Evolutionary conservation across 805 yeast genomes (phyloP).

Genomic region (Candida caryicola): DNA sequence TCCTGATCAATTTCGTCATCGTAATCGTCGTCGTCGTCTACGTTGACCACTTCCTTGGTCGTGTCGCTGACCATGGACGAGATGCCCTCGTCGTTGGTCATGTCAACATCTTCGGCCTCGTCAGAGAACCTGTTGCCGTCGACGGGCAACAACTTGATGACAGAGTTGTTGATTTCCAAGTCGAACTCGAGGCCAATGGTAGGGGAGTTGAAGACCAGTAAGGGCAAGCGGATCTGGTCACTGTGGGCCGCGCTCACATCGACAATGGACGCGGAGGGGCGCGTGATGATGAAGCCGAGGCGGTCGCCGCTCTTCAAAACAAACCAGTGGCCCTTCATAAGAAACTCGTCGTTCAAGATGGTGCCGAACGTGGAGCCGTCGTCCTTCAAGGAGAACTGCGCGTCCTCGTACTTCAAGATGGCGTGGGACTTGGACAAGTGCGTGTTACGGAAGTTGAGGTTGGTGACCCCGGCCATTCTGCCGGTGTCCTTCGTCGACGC

Average conservation of each 20-base stretch:
- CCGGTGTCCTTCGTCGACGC: slow-evolving; percentile 29
- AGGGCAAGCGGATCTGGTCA: slow-evolving; percentile 18
- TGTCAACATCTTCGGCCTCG: slow-evolving; percentile 6
- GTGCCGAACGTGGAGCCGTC: slow-evolving; percentile 40
- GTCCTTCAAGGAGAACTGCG: slow-evolving; percentile 27
- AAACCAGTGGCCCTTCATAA: slow-evolving; percentile 6
- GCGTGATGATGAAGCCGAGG: slow-evolving; percentile 35
- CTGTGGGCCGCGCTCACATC: slow-evolving; percentile 9
- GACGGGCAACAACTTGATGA: slow-evolving; percentile 14
- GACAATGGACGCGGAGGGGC: slow-evolving; percentile 25
- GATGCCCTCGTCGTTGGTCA: slow-evolving; percentile 2
- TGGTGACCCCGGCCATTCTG: slow-evolving; percentile 24
- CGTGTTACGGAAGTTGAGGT: slow-evolving; percentile 30
- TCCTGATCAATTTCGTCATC: slow-evolving; percentile 5
- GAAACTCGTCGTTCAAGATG: slow-evolving; percentile 23
- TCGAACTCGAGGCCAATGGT: slow-evolving; percentile 19
- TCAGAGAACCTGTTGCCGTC: slow-evolving; percentile 6
- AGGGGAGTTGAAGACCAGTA: slow-evolving; percentile 21
- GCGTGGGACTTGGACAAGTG: slow-evolving; percentile 43
- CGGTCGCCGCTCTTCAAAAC: slow-evolving; percentile 23
- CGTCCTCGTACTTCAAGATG: slow-evolving; percentile 16
- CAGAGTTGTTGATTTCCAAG: slow-evolving; percentile 11
- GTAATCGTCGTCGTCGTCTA: slow-evolving; percentile 5
- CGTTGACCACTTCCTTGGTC: slow-evolving; percentile 5
- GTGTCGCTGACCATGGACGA: not conserved